Evolutionary conservation across 1,284 basidiomycete species (phyloP).

Genomic region (Leccinum subrobustum): DNA sequence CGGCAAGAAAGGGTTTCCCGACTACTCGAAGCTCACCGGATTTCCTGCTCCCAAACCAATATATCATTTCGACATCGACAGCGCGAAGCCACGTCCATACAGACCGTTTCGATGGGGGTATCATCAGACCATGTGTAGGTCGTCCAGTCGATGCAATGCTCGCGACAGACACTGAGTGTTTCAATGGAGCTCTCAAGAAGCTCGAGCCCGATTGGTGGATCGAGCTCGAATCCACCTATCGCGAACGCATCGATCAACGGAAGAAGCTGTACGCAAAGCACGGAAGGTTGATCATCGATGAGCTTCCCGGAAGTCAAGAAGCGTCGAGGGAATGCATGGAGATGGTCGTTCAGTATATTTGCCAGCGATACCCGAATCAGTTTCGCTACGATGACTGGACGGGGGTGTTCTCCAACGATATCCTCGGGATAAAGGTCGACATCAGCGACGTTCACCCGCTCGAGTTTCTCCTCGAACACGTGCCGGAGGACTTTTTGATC

Average conservation of each 20-base stretch:
- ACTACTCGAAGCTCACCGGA: conserved; percentile 37
- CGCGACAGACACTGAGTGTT: not conserved
- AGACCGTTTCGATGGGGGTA: conserved; percentile 53
- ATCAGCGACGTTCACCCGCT: conserved; percentile 36
- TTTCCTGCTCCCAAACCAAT: conserved; percentile 37
- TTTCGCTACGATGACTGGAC: conserved; percentile 38
- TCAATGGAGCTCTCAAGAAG: conserved; percentile 39
- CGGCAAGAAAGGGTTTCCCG: conserved; percentile 16
- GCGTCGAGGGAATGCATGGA: conserved; percentile 48
- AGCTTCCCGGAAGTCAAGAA: conserved; percentile 40
- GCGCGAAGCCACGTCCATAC: conserved; percentile 46
- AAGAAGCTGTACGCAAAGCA: conserved; percentile 37
- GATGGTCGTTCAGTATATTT: conserved; percentile 51
- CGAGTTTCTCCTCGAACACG: conserved; percentile 43
- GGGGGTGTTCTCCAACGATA: conserved; percentile 41
- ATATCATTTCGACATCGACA: conserved; percentile 42
- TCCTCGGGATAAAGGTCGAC: conserved; percentile 38
- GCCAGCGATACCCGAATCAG: conserved; percentile 45
- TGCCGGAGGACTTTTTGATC: conserved; percentile 52
- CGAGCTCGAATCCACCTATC: conserved; percentile 51
- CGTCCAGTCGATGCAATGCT: not conserved
- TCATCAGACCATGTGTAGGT: conserved; percentile 52
- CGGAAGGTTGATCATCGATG: conserved; percentile 39
- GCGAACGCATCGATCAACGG: conserved; percentile 42
- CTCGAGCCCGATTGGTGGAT: conserved; percentile 54